Conservation (phyloP, 257 asterid genomes). For the Forsythia suspensa region DNA sequence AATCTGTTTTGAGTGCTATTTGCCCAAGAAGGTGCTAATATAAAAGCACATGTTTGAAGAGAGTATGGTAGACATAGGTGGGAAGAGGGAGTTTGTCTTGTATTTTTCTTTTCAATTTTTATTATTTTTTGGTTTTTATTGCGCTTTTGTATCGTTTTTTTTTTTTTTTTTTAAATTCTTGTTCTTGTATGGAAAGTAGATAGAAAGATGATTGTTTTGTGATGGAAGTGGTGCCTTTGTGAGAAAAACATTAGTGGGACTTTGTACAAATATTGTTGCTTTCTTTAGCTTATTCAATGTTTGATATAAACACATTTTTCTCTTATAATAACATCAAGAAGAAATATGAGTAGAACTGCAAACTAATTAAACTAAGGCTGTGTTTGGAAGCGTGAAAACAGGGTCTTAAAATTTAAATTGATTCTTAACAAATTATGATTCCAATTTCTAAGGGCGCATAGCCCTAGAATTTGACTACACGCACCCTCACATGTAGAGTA, state of each 20-base stretch:
- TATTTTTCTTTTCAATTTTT: neutral
- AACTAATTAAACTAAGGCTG: neutral
- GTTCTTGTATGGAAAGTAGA: conserved; percentile 30
- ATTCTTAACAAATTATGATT: neutral
- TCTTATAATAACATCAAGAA: neutral
- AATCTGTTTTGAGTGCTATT: neutral
- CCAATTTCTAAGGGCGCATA: neutral
- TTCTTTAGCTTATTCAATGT: neutral
- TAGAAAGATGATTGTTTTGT: conserved; percentile 30
- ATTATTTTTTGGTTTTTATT: neutral
- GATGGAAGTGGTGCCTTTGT: conserved; percentile 23
- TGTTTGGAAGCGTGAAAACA: neutral
- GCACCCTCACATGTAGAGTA: neutral
- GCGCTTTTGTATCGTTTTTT: neutral
- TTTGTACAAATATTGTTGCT: conserved; percentile 5
- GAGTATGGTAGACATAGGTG: neutral
- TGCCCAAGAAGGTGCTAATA: conserved; percentile 4
- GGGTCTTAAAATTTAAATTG: neutral
- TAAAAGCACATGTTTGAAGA: neutral
- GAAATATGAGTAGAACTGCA: neutral
- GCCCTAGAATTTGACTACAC: neutral
- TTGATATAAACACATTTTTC: neutral
- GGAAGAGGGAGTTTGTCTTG: conserved; percentile 14
- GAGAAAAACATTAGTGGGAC: neutral
- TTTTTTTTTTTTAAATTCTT: neutral